Conservation (phyloP, 1,139 yeast genomes). For the Pichia sp. region DNA sequence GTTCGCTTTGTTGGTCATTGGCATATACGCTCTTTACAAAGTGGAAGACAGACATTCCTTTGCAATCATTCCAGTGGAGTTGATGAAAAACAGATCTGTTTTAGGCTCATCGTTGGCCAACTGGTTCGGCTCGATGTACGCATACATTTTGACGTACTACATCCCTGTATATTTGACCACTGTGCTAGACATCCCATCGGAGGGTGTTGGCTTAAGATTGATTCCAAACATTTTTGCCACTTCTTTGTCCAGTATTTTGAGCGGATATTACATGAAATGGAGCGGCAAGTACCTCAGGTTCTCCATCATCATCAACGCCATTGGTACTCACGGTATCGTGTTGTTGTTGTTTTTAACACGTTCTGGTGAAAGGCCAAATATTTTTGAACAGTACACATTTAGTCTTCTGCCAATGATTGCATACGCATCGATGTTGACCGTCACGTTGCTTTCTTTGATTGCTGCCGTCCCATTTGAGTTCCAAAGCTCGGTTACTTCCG, state of each 20-base stretch:
- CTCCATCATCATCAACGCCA: conserved; percentile 24
- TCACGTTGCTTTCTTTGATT: conserved; percentile 48
- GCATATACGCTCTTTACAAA: conserved; percentile 27
- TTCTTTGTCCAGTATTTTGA: conserved; percentile 33
- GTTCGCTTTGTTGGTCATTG: conserved; percentile 13
- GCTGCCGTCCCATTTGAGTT: conserved; percentile 47
- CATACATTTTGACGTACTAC: conserved; percentile 33
- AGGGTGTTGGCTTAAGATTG: conserved; percentile 37
- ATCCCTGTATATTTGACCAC: conserved; percentile 35
- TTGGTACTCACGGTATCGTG: conserved; percentile 31
- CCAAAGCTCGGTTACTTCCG: conserved; percentile 52
- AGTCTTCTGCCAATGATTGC: conserved; percentile 39
- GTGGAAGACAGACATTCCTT: conserved; percentile 32
- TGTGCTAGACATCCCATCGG: conserved; percentile 31
- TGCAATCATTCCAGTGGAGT: conserved; percentile 36
- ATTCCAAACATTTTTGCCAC: conserved; percentile 34
- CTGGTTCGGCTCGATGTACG: conserved; percentile 38
- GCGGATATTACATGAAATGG: conserved; percentile 37
- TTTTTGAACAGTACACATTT: conserved; percentile 36
- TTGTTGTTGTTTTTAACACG: conserved; percentile 21
- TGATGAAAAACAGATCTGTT: conserved; percentile 35
- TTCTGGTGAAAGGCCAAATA: conserved; percentile 21
- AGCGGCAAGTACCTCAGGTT: conserved; percentile 35
- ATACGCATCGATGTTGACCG: conserved; percentile 45
- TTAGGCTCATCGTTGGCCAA: conserved; percentile 38